phyloP scores from a whole-genome alignment of 2,329 filamentous ascomycete species.

The Penicillium sumatraense region DNA sequence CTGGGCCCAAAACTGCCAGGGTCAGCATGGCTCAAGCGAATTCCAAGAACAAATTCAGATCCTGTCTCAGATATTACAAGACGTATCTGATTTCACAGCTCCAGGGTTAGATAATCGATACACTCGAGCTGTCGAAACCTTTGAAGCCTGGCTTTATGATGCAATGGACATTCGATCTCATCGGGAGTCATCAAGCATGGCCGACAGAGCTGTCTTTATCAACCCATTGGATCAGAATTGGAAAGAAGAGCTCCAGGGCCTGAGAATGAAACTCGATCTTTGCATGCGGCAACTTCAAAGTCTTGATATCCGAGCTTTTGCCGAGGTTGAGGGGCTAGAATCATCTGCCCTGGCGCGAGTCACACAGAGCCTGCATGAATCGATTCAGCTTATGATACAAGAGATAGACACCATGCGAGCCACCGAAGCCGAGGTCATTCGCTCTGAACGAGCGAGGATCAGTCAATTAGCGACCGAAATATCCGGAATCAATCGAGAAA shows the following conservation, averaged over 20 bases:
- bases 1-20: slow-evolving; percentile 39
- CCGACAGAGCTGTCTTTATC: slow-evolving; percentile 34
- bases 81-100: slow-evolving; percentile 38
- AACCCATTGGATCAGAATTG: slow-evolving; percentile 39
- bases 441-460: slow-evolving; percentile 39
- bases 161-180: slow-evolving; percentile 32
- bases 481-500: slow-evolving; percentile 12
- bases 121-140: slow-evolving; percentile 31
- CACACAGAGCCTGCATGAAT: slow-evolving; percentile 32
- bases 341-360: slow-evolving; percentile 39
- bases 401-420: slow-evolving; percentile 41
- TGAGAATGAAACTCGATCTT: slow-evolving; percentile 40
- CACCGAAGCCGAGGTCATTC: slow-evolving; percentile 42
- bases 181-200: slow-evolving; percentile 8
- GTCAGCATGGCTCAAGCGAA: slow-evolving; percentile 30
- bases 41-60: slow-evolving; percentile 44
- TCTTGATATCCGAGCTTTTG: slow-evolving; percentile 40
- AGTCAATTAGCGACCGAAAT: slow-evolving; percentile 34
- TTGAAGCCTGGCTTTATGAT: slow-evolving; percentile 43
- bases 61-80: slow-evolving; percentile 45
- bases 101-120: slow-evolving; percentile 34
- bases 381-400: slow-evolving; percentile 41
- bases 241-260: slow-evolving; percentile 37
- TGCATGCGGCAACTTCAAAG: slow-evolving; percentile 41
- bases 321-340: slow-evolving; percentile 27